Evolutionary conservation across 495 filamentous ascomycete genomes (phyloP).

Genomic region (Penicillium argentinense): DNA sequence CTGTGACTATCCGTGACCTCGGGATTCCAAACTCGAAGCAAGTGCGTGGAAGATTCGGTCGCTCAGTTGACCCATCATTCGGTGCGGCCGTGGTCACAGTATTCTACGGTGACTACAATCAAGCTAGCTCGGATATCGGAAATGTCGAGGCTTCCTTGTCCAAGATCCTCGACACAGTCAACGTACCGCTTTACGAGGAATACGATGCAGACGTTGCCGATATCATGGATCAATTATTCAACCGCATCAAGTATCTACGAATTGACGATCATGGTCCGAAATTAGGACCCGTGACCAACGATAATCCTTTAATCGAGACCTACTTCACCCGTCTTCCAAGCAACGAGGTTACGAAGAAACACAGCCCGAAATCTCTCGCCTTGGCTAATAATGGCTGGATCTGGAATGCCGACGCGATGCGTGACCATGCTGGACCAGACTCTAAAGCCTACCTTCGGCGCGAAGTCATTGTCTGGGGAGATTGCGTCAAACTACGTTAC

Average conservation of each 20-base stretch:
- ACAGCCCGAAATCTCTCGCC: slow-evolving; percentile 73
- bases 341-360: slow-evolving; percentile 75
- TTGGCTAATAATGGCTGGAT: slow-evolving; percentile 98
- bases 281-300: slow-evolving; percentile 70
- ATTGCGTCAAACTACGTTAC: slow-evolving; percentile 97
- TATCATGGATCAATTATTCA: slow-evolving; percentile 87
- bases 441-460: slow-evolving; percentile 89
- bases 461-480: slow-evolving; percentile 97
- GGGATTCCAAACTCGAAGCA: slow-evolving; percentile 67
- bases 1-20: slow-evolving; percentile 58
- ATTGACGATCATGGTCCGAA: slow-evolving; percentile 91
- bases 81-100: slow-evolving; percentile 68
- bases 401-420: slow-evolving; percentile 92
- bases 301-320: slow-evolving; percentile 84
- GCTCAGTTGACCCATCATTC: slow-evolving; percentile 63
- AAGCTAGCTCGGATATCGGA: slow-evolving; percentile 35
- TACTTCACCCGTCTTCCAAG: slow-evolving; percentile 92
- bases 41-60: slow-evolving; percentile 75
- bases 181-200: slow-evolving; percentile 84
- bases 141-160: slow-evolving; percentile 49
- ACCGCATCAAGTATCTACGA: slow-evolving; percentile 89
- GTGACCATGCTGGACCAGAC: slow-evolving; percentile 86
- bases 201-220: slow-evolving; percentile 81
- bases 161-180: slow-evolving; percentile 77
- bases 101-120: slow-evolving; percentile 67